Evolutionary conservation across 1,139 yeast genomes (phyloP).

Genomic region (Starmera stellimalicola): DNA sequence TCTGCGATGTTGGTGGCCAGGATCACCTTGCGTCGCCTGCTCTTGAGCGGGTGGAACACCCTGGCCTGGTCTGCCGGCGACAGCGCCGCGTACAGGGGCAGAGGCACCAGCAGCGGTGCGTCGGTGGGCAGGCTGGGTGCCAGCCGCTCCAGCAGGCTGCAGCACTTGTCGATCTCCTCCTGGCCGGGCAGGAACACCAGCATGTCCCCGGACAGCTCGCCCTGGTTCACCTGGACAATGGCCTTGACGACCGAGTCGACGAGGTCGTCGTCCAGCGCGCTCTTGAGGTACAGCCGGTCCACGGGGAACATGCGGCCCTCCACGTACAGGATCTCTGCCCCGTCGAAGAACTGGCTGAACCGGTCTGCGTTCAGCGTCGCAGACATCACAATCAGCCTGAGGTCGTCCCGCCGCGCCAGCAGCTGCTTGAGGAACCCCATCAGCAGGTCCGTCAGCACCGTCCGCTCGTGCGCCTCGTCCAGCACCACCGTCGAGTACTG

Average conservation of each 20-base stretch:
- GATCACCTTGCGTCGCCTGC: constrained; percentile 68
- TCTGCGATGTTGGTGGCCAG: constrained; percentile 95
- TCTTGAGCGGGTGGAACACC: constrained; percentile 56
- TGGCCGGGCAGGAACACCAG: constrained; percentile 91
- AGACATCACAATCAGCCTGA: constrained; percentile 64
- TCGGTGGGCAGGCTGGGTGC: constrained; percentile 62
- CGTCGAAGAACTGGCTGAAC: constrained; percentile 66
- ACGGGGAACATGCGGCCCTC: constrained; percentile 92
- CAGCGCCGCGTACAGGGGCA: constrained; percentile 89
- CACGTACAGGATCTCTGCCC: constrained; percentile 73
- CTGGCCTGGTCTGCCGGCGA: constrained; percentile 76
- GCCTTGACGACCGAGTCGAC: constrained; percentile 73
- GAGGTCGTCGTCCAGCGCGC: constrained; percentile 58
- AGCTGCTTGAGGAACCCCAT: constrained; percentile 80
- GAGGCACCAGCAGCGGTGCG: constrained; percentile 66
- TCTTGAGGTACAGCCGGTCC: constrained; percentile 50
- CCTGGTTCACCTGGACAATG: constrained; percentile 66
- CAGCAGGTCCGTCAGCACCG: constrained; percentile 80
- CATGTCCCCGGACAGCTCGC: constrained; percentile 78
- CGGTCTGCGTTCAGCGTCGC: constrained; percentile 94
- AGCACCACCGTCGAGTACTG: constrained; percentile 73
- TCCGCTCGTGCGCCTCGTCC: constrained; percentile 97
- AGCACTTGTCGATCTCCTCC: constrained; percentile 90
- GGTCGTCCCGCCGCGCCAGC: constrained; percentile 36
- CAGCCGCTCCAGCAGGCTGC: constrained; percentile 46